Evolutionary conservation across 805 yeast species (phyloP), one percentile per base, ranked within the genome.

Genomic region (Nakazawaea anatomiae): DNA sequence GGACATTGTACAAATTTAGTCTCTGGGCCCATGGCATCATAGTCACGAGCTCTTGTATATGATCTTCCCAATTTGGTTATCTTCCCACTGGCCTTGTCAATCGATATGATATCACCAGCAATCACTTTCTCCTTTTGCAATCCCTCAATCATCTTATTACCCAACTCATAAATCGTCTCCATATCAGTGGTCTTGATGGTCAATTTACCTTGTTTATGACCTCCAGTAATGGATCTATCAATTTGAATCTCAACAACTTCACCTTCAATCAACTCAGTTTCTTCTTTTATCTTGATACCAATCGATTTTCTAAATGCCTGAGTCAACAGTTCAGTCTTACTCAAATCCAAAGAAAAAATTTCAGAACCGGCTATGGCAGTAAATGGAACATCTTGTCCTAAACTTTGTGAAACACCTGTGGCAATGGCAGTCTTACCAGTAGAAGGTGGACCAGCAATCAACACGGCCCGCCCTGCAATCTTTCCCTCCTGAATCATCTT

Each of bases 351-450:
- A 5, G 96, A 88, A 63, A 82, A 94, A 54, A 94, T 81, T 71
- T 94, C 99, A 34, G 96, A 85, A 4, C 97, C 99, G 8, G 96
- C 92, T 66, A 94, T 78, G 8, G 96, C 89, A 40, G 97, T 92
- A 68, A 94, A 94, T 39, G 99, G 99, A 53, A 94, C 97, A 55
- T 84, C 89, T 11, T 72, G 61, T 8, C 85, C 85, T 58, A 87
- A 72, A 48, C 80, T 83, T 64, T 86, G 91, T 2, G 90, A 77
- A 40, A 87, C 75, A 14, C 97, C 99, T 86, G 90, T 87, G 11
- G 99, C 99, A 60, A 94, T 80, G 39, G 99, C 99, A 3, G 99
- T 94, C 68, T 94, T 94, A 69, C 99, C 99, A 0, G 99, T 94
- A 11, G 96, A 89, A 31, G 99, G 99, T 9, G 98, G 98, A 40